Percentiles rank a stretch among this genome's conserved stretches.
Evolutionary conservation across 352 stramenopile species (phyloP).

Genomic region (Peronospora belbahrii): DNA sequence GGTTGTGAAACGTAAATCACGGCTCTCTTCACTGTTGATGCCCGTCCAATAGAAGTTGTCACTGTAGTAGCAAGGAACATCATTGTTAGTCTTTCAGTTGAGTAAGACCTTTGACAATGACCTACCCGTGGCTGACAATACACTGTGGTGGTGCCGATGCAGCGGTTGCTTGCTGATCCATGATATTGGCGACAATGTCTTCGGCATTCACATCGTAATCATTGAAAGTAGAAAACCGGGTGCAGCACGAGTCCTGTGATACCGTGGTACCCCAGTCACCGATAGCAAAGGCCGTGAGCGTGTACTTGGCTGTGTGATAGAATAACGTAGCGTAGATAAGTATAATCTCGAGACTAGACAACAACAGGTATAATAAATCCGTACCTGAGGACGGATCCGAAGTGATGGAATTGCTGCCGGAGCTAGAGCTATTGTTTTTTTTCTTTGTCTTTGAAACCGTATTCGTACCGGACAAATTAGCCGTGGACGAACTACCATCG

Average conservation of each 20-base stretch:
- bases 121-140: slow-evolving; percentile 57
- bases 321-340: not conserved
- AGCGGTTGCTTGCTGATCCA: slow-evolving; percentile 36
- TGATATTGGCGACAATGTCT: slow-evolving; percentile 42
- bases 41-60: slow-evolving; percentile 85
- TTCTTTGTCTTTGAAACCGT: slow-evolving; percentile 27
- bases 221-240: slow-evolving; percentile 28
- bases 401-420: slow-evolving; percentile 21
- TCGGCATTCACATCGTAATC: slow-evolving; percentile 41
- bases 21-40: slow-evolving; percentile 36
- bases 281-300: slow-evolving; percentile 43
- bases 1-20: slow-evolving; percentile 47
- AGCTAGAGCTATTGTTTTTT: slow-evolving; percentile 14
- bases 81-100: not conserved
- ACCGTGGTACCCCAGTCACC: slow-evolving; percentile 51
- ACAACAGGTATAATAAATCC: not conserved
- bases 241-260: slow-evolving; percentile 45
- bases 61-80: slow-evolving; percentile 10
- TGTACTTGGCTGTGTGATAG: slow-evolving; percentile 35
- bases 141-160: slow-evolving; percentile 41
- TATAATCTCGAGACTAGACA: too few species aligned
- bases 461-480: slow-evolving; percentile 8
- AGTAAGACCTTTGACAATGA: not conserved
- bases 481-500: slow-evolving; percentile 5
- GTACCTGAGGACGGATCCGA: slow-evolving; percentile 47